phyloP scores from a whole-genome alignment of 225 moss, liverwort and hornwort species.

The Neckera pumila region DNA sequence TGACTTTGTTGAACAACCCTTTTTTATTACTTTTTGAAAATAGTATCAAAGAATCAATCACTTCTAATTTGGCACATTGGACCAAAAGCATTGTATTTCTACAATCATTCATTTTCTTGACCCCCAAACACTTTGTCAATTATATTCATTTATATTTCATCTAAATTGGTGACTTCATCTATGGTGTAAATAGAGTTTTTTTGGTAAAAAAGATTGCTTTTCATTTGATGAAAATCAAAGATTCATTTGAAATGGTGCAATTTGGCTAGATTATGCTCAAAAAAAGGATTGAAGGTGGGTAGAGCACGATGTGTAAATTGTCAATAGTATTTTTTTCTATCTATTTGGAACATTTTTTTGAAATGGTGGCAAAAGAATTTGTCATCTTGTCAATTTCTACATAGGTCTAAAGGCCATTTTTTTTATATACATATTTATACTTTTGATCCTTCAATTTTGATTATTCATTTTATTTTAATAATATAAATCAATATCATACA shows the following conservation, averaged over 20 bases:
- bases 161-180: rapidly evolving
- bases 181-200: background rate
- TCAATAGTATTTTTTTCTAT: background rate
- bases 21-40: background rate
- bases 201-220: background rate
- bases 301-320: rapidly evolving
- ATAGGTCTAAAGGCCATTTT: background rate
- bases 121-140: background rate
- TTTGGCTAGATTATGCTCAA: rapidly evolving
- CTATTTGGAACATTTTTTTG: background rate
- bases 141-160: background rate
- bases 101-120: background rate
- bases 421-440: background rate
- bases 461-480: background rate
- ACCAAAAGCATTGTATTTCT: background rate
- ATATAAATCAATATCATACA: rapidly evolving
- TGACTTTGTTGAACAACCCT: background rate
- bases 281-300: background rate
- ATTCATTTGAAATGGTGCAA: background rate
- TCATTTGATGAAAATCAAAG: background rate
- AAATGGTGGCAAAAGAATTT: background rate
- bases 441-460: background rate
- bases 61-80: background rate
- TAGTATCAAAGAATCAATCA: too few species aligned
- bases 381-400: background rate